These are phyloP conservation scores for Prinsepia uniflora DNA, from an alignment of 306 rosid genomes.

Conservation along the genomic window DNA sequence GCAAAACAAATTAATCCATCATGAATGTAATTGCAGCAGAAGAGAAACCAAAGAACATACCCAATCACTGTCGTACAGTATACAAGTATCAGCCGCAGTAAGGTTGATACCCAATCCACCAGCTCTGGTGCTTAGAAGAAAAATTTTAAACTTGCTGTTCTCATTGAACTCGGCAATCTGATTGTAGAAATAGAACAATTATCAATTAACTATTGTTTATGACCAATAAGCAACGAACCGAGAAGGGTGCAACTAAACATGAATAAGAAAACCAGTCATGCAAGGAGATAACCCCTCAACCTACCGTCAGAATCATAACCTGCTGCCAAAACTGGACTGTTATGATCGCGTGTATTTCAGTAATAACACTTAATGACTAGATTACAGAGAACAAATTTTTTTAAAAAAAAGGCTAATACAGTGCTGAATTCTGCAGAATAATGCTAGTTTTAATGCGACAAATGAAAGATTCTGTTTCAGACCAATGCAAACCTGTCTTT, in stretches of 20 bases:
- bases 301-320: background rate
- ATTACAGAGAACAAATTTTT: background rate
- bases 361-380: background rate
- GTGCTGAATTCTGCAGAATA: background rate
- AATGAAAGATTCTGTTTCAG: conserved; percentile 7
- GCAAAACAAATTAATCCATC: conserved; percentile 7
- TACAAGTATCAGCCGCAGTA: conserved; percentile 96
- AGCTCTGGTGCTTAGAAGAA: conserved; percentile 91
- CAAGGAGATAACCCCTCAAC: background rate
- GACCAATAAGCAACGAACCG: background rate
- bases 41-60: conserved; percentile 29
- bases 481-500: conserved; percentile 60
- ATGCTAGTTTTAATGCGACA: background rate
- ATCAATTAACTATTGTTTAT: conserved; percentile 16
- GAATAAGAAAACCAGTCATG: background rate
- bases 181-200: conserved; percentile 14
- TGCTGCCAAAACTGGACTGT: background rate
- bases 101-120: conserved; percentile 99
- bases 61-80: conserved; percentile 98
- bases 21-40: background rate
- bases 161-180: conserved; percentile 83
- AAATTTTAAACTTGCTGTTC: conserved; percentile 57
- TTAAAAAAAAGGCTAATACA: background rate
- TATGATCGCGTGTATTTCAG: background rate
- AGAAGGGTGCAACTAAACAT: background rate